Evolutionary conservation across 768 basidiomycete species (phyloP).

Genomic region (Boletus barrowsii): DNA sequence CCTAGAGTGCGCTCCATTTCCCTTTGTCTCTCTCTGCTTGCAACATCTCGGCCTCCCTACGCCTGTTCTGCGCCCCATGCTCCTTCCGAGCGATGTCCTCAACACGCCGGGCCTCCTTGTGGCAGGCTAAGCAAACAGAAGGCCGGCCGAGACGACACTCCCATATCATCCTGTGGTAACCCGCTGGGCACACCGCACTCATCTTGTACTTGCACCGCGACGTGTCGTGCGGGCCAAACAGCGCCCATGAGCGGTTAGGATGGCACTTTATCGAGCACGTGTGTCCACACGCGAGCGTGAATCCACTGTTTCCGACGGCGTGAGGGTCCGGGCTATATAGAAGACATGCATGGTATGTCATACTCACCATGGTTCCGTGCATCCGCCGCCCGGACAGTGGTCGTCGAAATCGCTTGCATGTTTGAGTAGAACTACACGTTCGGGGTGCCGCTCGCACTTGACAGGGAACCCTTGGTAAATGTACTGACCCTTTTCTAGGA

Average conservation of each 20-base stretch:
- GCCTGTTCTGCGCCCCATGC: constrained; percentile 37
- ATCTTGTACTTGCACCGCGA: constrained; percentile 43
- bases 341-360: too few relatives aligned
- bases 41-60: constrained; percentile 44
- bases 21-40: constrained; percentile 2
- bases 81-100: constrained; percentile 38
- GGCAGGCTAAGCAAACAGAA: constrained; percentile 43
- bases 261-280: constrained; percentile 61
- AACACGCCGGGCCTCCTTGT: constrained; percentile 35
- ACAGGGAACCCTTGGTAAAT: constrained; percentile 44
- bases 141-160: constrained; percentile 41
- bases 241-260: constrained; percentile 41
- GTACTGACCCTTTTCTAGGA: constrained; percentile 9
- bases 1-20: background rate
- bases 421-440: constrained; percentile 37
- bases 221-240: constrained; percentile 1
- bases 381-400: constrained; percentile 61
- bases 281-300: constrained; percentile 33
- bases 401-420: constrained; percentile 48
- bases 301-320: background rate
- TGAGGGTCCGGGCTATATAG: background rate
- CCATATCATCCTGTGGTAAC: constrained; percentile 42
- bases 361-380: constrained; percentile 53
- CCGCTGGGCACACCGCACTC: constrained; percentile 36
- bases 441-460: constrained; percentile 52